Evolutionary conservation across 768 basidiomycete species (phyloP), one percentile per base, ranked within the genome.

Genomic region (Nevesoporus exiguus): DNA sequence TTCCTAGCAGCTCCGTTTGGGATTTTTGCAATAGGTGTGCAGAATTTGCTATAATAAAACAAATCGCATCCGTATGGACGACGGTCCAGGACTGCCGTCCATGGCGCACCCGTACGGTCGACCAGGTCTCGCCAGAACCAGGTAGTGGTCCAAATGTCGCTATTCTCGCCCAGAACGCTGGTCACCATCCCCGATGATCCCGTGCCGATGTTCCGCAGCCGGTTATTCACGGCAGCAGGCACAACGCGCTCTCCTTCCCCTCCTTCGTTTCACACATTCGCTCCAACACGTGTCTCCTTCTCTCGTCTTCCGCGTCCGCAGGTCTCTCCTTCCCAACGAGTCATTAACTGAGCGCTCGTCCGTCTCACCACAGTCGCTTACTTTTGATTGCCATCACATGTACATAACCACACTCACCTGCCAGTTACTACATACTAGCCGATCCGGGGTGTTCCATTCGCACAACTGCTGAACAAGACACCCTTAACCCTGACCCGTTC

Each of bases 1-100:
- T 67, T 54, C 62, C 66, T 64, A 39, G 55, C 62, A 64, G 59
- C 65, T 66, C 64, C 65, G 65, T 67, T 62, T 61, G 56, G 56
- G 48, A 29, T 37, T 33, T 53, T 59, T 31, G 19, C 40, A 61
- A 47, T 61, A 45, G 30, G 17, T 41, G 34, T 42, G 27, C 43
- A 52, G 40, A 52, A 52, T 51, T 56, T 51, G 54, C 58, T 55
- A 62, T 58, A 63, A 59, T 46, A 61, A 61, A 59, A 52, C 44
- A 30, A 44, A 46, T 46, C 21, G 22, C n/a, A 24, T 46, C 54
- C 57, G 36, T 40, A 33, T 11, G 45, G 49, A 15, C 21, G 57
- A 17, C 52, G 52, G 57, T 53, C 61, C 51, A 53, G 57, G 54
- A 55, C 56, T 53, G 57, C 61, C 41, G 53, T 55, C 61, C 61